Conservation (phyloP, 2,329 filamentous ascomycete genomes). For the Calonectria naviculata region DNA sequence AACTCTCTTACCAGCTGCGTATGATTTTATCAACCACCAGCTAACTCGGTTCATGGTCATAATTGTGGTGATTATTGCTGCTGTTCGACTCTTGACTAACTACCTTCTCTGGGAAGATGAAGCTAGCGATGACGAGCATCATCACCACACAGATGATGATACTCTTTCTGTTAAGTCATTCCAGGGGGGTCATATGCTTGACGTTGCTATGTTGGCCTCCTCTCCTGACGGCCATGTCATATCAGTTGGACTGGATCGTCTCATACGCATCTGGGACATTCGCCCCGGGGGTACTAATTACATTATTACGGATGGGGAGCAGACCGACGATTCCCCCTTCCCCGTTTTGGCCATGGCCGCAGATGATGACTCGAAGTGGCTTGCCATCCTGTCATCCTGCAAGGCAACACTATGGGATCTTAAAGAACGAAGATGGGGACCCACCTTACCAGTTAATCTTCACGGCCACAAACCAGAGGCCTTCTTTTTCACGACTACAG, state of each 20-base stretch:
- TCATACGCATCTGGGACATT: slow-evolving; percentile 74
- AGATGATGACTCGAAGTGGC: slow-evolving; percentile 71
- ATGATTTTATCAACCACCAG: slow-evolving; percentile 75
- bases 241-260: slow-evolving; percentile 77
- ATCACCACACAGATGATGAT: slow-evolving; percentile 56
- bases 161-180: slow-evolving; percentile 69
- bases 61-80: slow-evolving; percentile 71
- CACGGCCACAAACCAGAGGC: slow-evolving; percentile 67
- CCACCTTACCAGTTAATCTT: slow-evolving; percentile 62
- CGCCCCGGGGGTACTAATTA: slow-evolving; percentile 57
- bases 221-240: slow-evolving; percentile 74
- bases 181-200: slow-evolving; percentile 72
- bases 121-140: slow-evolving; percentile 56
- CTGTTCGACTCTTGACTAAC: slow-evolving; percentile 77
- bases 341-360: slow-evolving; percentile 73
- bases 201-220: slow-evolving; percentile 73
- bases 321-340: slow-evolving; percentile 59
- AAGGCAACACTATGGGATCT: slow-evolving; percentile 74
- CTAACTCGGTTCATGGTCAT: slow-evolving; percentile 69
- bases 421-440: slow-evolving; percentile 64
- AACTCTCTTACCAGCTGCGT: slow-evolving; percentile 53
- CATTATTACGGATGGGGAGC: slow-evolving; percentile 52
- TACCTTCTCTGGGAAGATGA: slow-evolving; percentile 77
- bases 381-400: slow-evolving; percentile 72
- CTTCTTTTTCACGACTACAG: slow-evolving; percentile 69